A percentile compares a stretch with the other conserved stretches of the same genome.
These are phyloP conservation scores for Trichosanthes cucumerina DNA, from an alignment of 306 rosid genomes.

Conservation along the genomic window DNA sequence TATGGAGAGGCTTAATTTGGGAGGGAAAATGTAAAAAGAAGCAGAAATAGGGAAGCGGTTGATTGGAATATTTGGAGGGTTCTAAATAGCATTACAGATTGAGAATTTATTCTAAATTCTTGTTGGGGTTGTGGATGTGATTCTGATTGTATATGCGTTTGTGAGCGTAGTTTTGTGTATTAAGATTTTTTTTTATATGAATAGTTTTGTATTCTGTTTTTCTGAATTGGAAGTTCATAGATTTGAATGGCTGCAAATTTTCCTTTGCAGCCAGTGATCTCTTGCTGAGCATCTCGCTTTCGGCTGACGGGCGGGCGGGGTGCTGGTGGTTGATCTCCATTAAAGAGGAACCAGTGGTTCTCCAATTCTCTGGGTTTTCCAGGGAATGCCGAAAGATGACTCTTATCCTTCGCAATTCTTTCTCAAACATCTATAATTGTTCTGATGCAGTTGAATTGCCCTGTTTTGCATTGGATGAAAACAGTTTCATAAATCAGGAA, in stretches of 20 bases:
- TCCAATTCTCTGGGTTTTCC: background rate
- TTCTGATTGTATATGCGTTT: background rate
- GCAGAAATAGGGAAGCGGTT: background rate
- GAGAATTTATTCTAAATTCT: background rate
- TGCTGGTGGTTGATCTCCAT: constrained; percentile 10
- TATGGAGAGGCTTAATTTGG: background rate
- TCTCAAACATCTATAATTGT: constrained; percentile 27
- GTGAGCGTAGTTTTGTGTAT: background rate
- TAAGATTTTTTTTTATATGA: background rate
- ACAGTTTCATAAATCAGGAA: constrained; percentile 7
- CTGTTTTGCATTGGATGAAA: constrained; percentile 21
- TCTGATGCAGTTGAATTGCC: constrained; percentile 16
- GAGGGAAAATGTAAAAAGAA: background rate
- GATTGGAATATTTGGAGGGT: background rate
- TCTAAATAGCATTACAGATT: background rate
- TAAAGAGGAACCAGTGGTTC: background rate
- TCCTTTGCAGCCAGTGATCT: background rate
- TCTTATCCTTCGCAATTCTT: constrained; percentile 20
- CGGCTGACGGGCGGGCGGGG: constrained; percentile 12
- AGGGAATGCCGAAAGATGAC: constrained; percentile 68
- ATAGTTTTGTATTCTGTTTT: background rate
- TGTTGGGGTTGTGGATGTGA: background rate
- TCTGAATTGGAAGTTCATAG: background rate
- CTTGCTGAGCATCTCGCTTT: background rate
- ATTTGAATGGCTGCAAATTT: background rate